These are phyloP conservation scores for Rossbeevera mucosa DNA, from an alignment of 768 basidiomycete genomes.

Conservation along the genomic window DNA sequence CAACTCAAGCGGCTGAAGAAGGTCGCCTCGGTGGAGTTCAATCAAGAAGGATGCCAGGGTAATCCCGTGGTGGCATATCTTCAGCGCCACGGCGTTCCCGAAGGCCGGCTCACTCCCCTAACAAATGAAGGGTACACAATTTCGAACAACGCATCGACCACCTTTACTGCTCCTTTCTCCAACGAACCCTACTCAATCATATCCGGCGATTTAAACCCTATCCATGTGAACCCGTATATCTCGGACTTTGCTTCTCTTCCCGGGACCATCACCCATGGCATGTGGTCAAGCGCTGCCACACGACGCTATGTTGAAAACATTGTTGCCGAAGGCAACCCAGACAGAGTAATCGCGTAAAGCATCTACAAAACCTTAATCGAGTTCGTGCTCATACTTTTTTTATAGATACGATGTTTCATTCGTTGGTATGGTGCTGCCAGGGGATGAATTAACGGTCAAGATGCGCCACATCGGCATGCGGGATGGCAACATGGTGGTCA, in stretches of 20 bases:
- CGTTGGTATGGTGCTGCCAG: constrained; percentile 94
- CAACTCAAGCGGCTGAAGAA: constrained; percentile 85
- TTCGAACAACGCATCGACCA: constrained; percentile 54
- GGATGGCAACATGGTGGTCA: constrained; percentile 88
- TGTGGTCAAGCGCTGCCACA: constrained; percentile 96
- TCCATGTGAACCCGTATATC: constrained; percentile 98
- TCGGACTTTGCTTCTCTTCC: constrained; percentile 89
- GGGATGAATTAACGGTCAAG: constrained; percentile 79
- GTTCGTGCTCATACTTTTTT: constrained; percentile 3
- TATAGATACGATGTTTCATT: constrained; percentile 88
- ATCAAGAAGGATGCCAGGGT: constrained; percentile 82
- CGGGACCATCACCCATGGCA: constrained; percentile 95
- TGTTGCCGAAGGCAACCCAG: constrained; percentile 88
- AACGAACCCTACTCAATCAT: constrained; percentile 95
- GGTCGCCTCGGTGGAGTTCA: constrained; percentile 84
- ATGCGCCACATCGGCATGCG: constrained; percentile 90
- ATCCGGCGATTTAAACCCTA: constrained; percentile 98
- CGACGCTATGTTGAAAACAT: constrained; percentile 89
- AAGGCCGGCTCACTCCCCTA: constrained; percentile 74
- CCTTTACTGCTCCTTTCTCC: constrained; percentile 79
- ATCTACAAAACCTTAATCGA: constrained; percentile 1
- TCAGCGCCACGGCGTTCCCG: constrained; percentile 80
- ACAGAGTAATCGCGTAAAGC: constrained; percentile 82
- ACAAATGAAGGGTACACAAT: constrained; percentile 85
- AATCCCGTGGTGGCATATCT: constrained; percentile 94